Percentiles rank a stretch among this genome's conserved stretches.
Evolutionary conservation across 805 yeast genomes (phyloP).

Genomic region (Babjeviella inositovora): DNA sequence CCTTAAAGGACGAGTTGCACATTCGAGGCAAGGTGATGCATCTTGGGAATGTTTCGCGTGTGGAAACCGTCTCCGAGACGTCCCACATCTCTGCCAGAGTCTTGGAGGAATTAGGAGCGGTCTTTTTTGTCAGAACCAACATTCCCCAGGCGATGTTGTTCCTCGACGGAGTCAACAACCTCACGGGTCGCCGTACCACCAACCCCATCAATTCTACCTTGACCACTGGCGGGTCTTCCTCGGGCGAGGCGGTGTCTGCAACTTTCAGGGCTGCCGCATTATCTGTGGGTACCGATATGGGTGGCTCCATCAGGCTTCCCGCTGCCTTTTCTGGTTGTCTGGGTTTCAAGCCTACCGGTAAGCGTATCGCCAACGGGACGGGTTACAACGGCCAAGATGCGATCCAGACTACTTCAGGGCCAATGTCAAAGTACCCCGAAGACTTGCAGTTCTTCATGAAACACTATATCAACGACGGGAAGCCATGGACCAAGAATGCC

Average conservation of each 20-base stretch:
- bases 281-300: slow-evolving; percentile 15
- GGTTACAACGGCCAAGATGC: slow-evolving; percentile 50
- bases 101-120: slow-evolving; percentile 22
- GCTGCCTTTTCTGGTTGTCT: slow-evolving; percentile 16
- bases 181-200: background rate
- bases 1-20: slow-evolving; percentile 34
- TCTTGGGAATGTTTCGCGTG: slow-evolving; percentile 18
- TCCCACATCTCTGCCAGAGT: slow-evolving; percentile 14
- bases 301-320: slow-evolving; percentile 14
- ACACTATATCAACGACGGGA: slow-evolving; percentile 38
- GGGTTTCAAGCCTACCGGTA: slow-evolving; percentile 24
- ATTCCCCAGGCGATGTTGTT: slow-evolving; percentile 27
- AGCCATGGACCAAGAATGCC: slow-evolving; percentile 43
- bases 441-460: slow-evolving; percentile 61
- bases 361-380: slow-evolving; percentile 16
- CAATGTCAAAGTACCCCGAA: slow-evolving; percentile 45
- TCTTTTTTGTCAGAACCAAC: slow-evolving; percentile 23
- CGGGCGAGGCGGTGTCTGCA: slow-evolving; percentile 14
- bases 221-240: slow-evolving; percentile 16
- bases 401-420: slow-evolving; percentile 52
- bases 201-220: background rate
- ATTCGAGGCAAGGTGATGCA: slow-evolving; percentile 17
- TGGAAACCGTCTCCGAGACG: slow-evolving; percentile 11
- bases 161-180: background rate
- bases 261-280: slow-evolving; percentile 10